phyloP scores from a whole-genome alignment of 371 early-diverging fungal genomes.

The Dichotomocladium elegans region DNA sequence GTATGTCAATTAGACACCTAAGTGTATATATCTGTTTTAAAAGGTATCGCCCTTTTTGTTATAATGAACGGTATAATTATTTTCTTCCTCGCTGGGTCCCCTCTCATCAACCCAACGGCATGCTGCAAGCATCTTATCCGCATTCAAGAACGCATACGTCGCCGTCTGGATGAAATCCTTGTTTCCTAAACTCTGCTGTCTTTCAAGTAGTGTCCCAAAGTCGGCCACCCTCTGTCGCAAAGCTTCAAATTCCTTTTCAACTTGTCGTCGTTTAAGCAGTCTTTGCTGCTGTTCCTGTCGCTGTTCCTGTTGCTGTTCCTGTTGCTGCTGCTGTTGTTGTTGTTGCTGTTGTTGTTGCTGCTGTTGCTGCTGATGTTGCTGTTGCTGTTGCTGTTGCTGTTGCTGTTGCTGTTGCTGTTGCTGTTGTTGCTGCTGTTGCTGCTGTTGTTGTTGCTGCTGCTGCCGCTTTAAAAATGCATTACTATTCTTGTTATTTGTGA shows the following conservation, averaged over 20 bases:
- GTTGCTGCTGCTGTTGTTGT: neutral
- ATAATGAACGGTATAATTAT: conserved; percentile 29
- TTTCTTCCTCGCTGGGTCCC: conserved; percentile 8
- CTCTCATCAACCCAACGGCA: conserved; percentile 20
- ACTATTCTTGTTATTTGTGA: neutral
- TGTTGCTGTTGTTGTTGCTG: neutral
- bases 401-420: conserved; percentile 5
- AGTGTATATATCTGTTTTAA: too few relatives aligned
- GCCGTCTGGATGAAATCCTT: conserved; percentile 35
- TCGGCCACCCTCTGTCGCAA: conserved; percentile 26
- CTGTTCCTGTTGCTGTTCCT: neutral
- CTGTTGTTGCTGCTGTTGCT: neutral
- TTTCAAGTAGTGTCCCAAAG: conserved; percentile 30
- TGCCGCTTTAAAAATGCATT: neutral
- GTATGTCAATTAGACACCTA: too few relatives aligned
- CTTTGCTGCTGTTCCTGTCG: conserved; percentile 2
- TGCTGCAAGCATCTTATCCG: conserved; percentile 34
- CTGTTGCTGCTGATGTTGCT: neutral
- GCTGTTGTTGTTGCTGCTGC: conserved; percentile 1
- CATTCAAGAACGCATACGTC: conserved; percentile 27
- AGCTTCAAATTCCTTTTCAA: conserved; percentile 30
- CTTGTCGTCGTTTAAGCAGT: conserved; percentile 17
- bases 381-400: neutral
- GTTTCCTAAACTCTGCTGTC: conserved; percentile 30
- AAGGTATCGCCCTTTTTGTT: conserved; percentile 2